Evolutionary conservation across 257 asterid genomes (phyloP).

Genomic region (Cruciata laevipes): DNA sequence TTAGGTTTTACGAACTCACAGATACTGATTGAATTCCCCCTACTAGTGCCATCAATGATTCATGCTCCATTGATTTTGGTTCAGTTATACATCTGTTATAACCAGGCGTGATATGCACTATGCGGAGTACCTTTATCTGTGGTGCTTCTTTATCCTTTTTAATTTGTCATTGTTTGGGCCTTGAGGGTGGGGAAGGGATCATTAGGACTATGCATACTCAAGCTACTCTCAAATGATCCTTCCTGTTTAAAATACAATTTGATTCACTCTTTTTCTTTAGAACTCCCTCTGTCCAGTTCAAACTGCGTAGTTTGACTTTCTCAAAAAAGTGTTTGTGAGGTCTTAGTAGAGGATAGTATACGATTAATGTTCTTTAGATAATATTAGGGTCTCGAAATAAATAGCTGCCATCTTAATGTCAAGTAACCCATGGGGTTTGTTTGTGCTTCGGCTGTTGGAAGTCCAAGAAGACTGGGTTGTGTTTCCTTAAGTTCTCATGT

Average conservation of each 20-base stretch:
- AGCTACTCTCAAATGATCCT: not conserved
- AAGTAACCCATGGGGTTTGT: too few relatives aligned
- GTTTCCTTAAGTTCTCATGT: too few relatives aligned
- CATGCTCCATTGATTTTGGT: not conserved
- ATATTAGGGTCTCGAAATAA: too few relatives aligned
- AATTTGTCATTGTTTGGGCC: not conserved
- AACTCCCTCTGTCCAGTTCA: too few relatives aligned
- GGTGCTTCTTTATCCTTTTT: too few relatives aligned
- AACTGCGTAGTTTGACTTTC: too few relatives aligned
- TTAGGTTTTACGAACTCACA: not conserved
- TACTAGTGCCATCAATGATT: not conserved
- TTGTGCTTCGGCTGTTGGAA: too few relatives aligned
- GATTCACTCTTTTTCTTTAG: not conserved
- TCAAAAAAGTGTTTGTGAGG: too few relatives aligned
- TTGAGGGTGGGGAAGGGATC: not conserved
- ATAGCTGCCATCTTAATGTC: too few relatives aligned
- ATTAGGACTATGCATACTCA: not conserved
- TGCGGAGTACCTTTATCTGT: not conserved
- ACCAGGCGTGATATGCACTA: not conserved
- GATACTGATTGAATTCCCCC: not conserved
- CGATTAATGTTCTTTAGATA: too few relatives aligned
- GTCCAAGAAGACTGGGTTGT: too few relatives aligned
- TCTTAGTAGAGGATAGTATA: too few relatives aligned
- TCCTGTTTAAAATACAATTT: not conserved
- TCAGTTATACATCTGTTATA: not conserved